phyloP scores from a whole-genome alignment of 106 monocot genomes.

The Alisma plantagoaquatica region DNA sequence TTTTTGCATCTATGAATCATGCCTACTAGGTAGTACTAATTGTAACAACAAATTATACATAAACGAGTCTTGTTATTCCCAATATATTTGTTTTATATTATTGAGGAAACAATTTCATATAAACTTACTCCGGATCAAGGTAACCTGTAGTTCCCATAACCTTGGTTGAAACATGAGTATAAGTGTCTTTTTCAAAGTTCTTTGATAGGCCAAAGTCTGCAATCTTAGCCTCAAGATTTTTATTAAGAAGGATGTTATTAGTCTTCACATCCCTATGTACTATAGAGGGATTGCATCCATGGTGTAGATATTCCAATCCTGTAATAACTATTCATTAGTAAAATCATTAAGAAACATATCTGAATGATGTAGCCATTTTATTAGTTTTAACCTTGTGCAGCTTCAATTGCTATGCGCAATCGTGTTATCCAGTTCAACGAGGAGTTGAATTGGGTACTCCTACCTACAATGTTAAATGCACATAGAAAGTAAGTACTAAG shows the following conservation, averaged over 20 bases:
- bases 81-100: too few species aligned
- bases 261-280: neutral
- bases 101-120: too few species aligned
- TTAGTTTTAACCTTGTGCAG: neutral
- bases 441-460: neutral
- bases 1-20: too few species aligned
- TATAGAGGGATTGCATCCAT: neutral
- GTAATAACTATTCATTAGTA: neutral
- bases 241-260: neutral
- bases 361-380: neutral
- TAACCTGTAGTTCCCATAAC: neutral
- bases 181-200: neutral
- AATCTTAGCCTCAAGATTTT: neutral
- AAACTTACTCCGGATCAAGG: neutral
- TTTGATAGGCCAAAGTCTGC: slow-evolving; percentile 5
- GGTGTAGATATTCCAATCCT: neutral
- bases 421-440: neutral
- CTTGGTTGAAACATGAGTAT: neutral
- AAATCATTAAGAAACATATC: neutral
- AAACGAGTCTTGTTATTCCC: too few species aligned
- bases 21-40: too few species aligned
- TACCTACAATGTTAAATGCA: too few species aligned
- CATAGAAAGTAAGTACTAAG: too few species aligned
- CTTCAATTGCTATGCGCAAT: neutral
- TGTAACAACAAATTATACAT: too few species aligned